phyloP scores from a whole-genome alignment of 75 land plant genomes.

The Larix kaempferi region DNA sequence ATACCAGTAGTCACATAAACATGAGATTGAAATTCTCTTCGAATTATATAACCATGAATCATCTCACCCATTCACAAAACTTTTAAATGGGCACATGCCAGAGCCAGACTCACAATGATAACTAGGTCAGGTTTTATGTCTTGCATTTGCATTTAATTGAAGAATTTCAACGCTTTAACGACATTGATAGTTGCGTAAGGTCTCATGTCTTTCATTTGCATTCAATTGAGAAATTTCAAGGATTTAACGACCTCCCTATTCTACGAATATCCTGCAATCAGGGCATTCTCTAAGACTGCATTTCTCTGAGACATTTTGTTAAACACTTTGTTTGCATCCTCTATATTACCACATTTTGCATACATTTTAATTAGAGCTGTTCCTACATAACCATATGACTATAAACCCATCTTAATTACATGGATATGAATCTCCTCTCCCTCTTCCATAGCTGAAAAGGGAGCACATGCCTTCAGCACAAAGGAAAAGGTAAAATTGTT shows the following conservation, averaged over 20 bases:
- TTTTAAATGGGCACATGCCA: constrained; percentile 52
- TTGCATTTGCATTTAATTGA: too few species aligned
- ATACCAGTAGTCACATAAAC: constrained; percentile 8
- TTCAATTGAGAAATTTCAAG: constrained; percentile 24
- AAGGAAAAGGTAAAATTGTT: constrained; percentile 56
- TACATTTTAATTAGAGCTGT: constrained; percentile 58
- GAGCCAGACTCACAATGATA: constrained; percentile 51
- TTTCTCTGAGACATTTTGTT: constrained; percentile 45
- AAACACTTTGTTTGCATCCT: constrained; percentile 39
- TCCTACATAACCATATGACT: constrained; percentile 27
- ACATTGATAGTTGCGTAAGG: too few species aligned
- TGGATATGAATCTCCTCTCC: constrained; percentile 67
- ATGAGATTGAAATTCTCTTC: not conserved
- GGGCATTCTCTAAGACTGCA: constrained; percentile 68
- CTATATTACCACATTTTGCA: constrained; percentile 28
- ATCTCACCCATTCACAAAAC: constrained; percentile 36
- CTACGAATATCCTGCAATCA: constrained; percentile 45
- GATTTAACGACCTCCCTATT: constrained; percentile 17
- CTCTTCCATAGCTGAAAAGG: constrained; percentile 30
- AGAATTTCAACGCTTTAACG: too few species aligned
- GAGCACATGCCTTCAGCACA: constrained; percentile 59
- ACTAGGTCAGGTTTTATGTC: constrained; percentile 45
- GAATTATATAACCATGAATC: constrained; percentile 3
- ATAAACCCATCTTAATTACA: constrained; percentile 30
- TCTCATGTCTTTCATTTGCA: constrained; percentile 26